Percentiles rank a stretch among this genome's conserved stretches.
Conservation (phyloP, 1,284 basidiomycete species). For the Moesziomyces sp. region DNA sequence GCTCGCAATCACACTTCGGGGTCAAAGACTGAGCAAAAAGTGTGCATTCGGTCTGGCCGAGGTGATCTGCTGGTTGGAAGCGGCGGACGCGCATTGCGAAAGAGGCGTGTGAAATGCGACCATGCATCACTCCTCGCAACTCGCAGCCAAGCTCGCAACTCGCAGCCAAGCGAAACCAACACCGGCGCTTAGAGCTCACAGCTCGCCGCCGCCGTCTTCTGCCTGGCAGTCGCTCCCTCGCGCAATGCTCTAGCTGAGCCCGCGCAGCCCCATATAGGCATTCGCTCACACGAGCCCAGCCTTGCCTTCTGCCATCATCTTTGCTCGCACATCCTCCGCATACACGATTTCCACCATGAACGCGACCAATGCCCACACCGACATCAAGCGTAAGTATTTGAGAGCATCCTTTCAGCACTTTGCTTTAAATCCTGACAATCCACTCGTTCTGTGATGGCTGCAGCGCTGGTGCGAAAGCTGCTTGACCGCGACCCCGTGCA, state of each 20-base stretch:
- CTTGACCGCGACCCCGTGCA: constrained; percentile 43
- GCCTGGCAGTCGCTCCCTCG: too few species aligned
- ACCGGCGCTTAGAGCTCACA: too few species aligned
- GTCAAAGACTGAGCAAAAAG: too few species aligned
- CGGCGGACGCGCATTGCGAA: not conserved
- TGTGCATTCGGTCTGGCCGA: too few species aligned
- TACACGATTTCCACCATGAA: constrained; percentile 16
- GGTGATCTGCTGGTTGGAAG: too few species aligned
- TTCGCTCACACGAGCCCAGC: not conserved
- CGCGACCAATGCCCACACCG: constrained; percentile 25
- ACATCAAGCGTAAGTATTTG: constrained; percentile 26
- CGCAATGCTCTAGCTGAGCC: too few species aligned
- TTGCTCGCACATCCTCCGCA: not conserved
- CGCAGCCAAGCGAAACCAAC: too few species aligned
- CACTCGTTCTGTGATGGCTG: too few species aligned
- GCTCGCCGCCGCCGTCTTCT: too few species aligned
- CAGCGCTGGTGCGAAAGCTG: constrained; percentile 41
- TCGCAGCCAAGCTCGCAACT: too few species aligned
- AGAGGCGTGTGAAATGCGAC: constrained; percentile 33
- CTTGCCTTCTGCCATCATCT: not conserved
- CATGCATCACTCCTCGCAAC: constrained; percentile 4
- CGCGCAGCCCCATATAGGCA: too few species aligned
- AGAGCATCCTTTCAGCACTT: not conserved
- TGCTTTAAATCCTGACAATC: not conserved
- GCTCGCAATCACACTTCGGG: too few species aligned